phyloP scores from a whole-genome alignment of 1,284 basidiomycete species.

The Porodaedalea pini region DNA sequence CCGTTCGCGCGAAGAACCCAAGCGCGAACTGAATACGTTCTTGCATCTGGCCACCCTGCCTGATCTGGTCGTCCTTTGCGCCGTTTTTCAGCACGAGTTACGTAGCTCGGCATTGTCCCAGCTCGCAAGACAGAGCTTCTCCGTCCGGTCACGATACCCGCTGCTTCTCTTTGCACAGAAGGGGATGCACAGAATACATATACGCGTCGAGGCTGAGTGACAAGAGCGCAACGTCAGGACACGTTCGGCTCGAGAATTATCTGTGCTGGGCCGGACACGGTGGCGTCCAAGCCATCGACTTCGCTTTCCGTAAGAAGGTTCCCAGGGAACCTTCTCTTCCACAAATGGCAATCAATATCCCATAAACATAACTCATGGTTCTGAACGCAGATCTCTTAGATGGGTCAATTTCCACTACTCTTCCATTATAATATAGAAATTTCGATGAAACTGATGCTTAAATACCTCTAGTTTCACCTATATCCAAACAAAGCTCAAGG shows the following conservation, averaged over 20 bases:
- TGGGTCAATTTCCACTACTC: not conserved
- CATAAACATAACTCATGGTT: not conserved
- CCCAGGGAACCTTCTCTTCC: not conserved
- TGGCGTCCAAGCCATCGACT: not conserved
- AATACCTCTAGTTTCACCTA: too few relatives aligned
- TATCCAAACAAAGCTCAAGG: too few relatives aligned
- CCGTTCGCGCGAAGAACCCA: not conserved
- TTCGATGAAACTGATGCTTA: slow-evolving; percentile 5
- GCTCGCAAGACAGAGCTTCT: not conserved
- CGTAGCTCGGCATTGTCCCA: slow-evolving; percentile 1
- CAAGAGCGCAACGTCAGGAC: not conserved
- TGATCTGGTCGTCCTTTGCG: slow-evolving; percentile 2
- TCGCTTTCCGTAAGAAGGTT: not conserved
- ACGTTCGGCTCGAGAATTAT: not conserved
- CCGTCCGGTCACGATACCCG: not conserved
- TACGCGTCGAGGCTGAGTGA: not conserved
- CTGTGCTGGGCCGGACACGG: not conserved
- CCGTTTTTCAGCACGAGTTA: not conserved
- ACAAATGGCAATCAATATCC: not conserved
- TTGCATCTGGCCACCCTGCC: slow-evolving; percentile 2
- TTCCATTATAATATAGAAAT: not conserved
- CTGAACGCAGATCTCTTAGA: slow-evolving; percentile 2
- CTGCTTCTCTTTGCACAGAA: not conserved
- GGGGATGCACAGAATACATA: not conserved
- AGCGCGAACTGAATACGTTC: not conserved